Evolutionary conservation across 2,329 filamentous ascomycete species (phyloP), one percentile per base, ranked within the genome.

Genomic region (Xylariaceae sp.): DNA sequence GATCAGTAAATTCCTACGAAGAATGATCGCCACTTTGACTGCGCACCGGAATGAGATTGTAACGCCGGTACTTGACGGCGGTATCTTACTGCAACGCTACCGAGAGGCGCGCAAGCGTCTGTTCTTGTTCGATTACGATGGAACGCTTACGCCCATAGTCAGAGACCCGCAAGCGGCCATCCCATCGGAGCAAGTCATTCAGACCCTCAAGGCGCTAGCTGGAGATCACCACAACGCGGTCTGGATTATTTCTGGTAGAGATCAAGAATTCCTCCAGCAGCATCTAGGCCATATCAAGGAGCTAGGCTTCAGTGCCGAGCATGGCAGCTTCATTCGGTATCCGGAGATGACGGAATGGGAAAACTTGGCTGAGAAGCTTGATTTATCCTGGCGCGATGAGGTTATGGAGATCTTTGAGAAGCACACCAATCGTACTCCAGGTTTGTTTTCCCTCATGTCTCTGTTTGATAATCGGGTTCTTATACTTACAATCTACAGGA

Each of bases 111-210:
- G 83, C 63, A 90, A 89, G 75, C 86, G 94, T 9, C 80, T 99
- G 2, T 96, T 97, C 78, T 93, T 99, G 90, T 97, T 97, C 72
- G 94, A 99, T 76, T 99, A 99, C 70, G 94, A 99, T 72, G 94
- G 94, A 52, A 99, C 94, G 0, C 82, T 99, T 57, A 97, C 94
- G 2, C 90, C 92, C 0, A 97, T 99, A 68, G 94, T 97, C 57
- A 88, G 89, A 67, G 92, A 97, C 70, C 94, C 94, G 1, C 87
- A 88, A 65, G 87, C 91, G 4, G 94, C 94, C 2, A 87, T 97
- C 45, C 94, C 94, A 0, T 93, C 92, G 0, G 88, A 92, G 67
- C 85, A 87, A 18, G 84, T 97, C 18, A 87, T 96, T 53, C 84
- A 87, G 35, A 92, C 88, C 0, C 80, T 99, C 60, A 90, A 88